Evolutionary conservation across 805 yeast genomes (phyloP), one percentile per base, ranked within the genome.

Genomic region (Lipomyces oligophaga): DNA sequence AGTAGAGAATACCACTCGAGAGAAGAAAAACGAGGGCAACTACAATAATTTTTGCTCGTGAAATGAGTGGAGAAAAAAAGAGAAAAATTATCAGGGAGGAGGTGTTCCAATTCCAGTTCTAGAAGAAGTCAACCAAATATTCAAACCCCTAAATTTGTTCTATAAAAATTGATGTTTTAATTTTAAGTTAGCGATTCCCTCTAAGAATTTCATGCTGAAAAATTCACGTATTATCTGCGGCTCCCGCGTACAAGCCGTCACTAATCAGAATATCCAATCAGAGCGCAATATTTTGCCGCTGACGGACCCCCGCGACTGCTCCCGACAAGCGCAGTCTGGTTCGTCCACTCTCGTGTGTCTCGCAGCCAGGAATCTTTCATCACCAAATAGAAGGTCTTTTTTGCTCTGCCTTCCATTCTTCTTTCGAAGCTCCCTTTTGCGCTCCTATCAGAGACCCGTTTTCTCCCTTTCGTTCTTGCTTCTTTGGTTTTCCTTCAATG

Each of bases 41-140:
- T 51, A 53, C 57, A 53, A 53, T 53, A 53, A 53, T 34, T 47
- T 46, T 47, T 33, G 54, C 52, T 36, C 51, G 32, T 49, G 51
- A 51, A 55, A 53, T 55, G 50, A 22, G n/a, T 4, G 10, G 33
- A 26, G 11, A 18, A 25, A 20, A 6, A 27, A 25, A 24, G 24
- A 34, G 19, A 15, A 20, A 4, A 16, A 13, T n/a, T n/a, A n/a
- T n/a, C n/a, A n/a, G n/a, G n/a, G n/a, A n/a, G n/a, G n/a, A n/a
- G n/a, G n/a, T n/a, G n/a, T n/a, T n/a, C n/a, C n/a, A n/a, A n/a
- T n/a, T n/a, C n/a, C n/a, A n/a, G n/a, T n/a, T n/a, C n/a, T n/a
- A n/a, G n/a, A n/a, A n/a, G n/a, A n/a, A n/a, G n/a, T n/a, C n/a
- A n/a, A n/a, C n/a, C n/a, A n/a, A n/a, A n/a, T n/a, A n/a, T n/a